These are phyloP conservation scores for Phlebopus sp. DNA, from an alignment of 1,284 basidiomycete species.

Conservation along the genomic window DNA sequence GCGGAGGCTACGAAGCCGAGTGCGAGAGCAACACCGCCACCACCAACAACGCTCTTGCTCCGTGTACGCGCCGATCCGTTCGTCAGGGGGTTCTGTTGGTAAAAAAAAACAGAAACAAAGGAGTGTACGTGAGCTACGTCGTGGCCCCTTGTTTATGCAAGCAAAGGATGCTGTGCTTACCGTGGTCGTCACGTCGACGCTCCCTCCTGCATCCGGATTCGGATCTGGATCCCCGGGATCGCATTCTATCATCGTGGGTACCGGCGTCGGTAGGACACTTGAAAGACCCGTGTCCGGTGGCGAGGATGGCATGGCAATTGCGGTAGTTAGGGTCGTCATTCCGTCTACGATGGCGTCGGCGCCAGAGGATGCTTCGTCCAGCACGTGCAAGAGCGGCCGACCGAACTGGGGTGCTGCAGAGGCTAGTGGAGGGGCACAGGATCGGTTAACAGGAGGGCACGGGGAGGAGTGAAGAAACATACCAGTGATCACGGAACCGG, in stretches of 20 bases:
- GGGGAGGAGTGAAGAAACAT: neutral
- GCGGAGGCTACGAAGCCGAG: conserved; percentile 11
- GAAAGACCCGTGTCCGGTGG: no score
- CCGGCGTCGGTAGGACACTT: no score
- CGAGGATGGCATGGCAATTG: no score
- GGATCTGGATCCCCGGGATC: no score
- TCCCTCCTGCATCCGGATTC: no score
- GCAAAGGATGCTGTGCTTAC: no score
- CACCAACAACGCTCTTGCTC: neutral
- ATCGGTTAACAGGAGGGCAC: no score
- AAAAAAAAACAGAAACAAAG: no score
- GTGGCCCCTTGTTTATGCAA: no score
- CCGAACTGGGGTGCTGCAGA: conserved; percentile 23
- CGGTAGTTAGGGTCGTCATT: neutral
- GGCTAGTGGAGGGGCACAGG: conserved; percentile 1
- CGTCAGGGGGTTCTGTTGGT: conserved; percentile 1
- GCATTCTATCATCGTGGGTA: no score
- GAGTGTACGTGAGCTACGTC: no score
- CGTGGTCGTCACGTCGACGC: no score
- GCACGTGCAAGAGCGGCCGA: conserved; percentile 5
- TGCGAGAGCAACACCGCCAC: conserved; percentile 7
- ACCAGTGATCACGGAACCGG: conserved; percentile 11
- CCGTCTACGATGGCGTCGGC: neutral
- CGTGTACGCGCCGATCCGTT: conserved; percentile 14
- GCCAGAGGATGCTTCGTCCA: conserved; percentile 7